Conservation (phyloP, 805 yeast species). For the Candida maesae region DNA sequence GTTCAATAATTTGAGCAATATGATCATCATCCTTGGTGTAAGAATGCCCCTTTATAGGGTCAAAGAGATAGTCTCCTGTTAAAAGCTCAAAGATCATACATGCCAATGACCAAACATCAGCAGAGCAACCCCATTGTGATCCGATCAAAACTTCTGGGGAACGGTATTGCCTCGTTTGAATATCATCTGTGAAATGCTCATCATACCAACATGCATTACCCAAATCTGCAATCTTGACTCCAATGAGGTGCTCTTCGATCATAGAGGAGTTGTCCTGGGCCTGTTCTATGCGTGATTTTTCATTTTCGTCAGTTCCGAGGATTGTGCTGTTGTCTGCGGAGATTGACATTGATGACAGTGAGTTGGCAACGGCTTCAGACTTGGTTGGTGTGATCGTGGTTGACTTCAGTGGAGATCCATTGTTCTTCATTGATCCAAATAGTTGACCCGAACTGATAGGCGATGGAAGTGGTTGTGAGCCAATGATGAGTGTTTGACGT, state of each 20-base stretch:
- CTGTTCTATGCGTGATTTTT: not conserved
- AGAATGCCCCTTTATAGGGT: conserved; percentile 71
- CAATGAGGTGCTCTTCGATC: conserved; percentile 44
- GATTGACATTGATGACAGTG: conserved; percentile 39
- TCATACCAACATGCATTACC: conserved; percentile 71
- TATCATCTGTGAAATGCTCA: conserved; percentile 66
- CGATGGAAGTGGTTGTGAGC: conserved; percentile 90
- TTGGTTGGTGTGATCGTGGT: conserved; percentile 4
- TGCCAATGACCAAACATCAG: conserved; percentile 96
- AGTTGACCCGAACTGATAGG: conserved; percentile 58
- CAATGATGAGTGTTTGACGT: conserved; percentile 75
- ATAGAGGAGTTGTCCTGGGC: conserved; percentile 1
- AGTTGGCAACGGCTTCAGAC: conserved; percentile 29
- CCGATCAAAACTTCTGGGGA: conserved; percentile 86
- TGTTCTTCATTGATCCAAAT: conserved; percentile 9
- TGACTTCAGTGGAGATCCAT: conserved; percentile 14
- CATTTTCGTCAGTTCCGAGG: conserved; percentile 1
- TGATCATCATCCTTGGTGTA: conserved; percentile 94
- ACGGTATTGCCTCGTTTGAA: conserved; percentile 70
- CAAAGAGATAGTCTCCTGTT: conserved; percentile 93
- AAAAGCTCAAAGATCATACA: conserved; percentile 86
- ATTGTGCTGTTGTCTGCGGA: conserved; percentile 28
- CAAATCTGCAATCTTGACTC: conserved; percentile 85
- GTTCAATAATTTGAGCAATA: conserved; percentile 89
- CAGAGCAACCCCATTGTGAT: conserved; percentile 88